A percentile compares a stretch with the other conserved stretches of the same genome.
These are phyloP conservation scores for Mortierella sp. DNA, from an alignment of 371 early-diverging fungal species.

Conservation along the genomic window DNA sequence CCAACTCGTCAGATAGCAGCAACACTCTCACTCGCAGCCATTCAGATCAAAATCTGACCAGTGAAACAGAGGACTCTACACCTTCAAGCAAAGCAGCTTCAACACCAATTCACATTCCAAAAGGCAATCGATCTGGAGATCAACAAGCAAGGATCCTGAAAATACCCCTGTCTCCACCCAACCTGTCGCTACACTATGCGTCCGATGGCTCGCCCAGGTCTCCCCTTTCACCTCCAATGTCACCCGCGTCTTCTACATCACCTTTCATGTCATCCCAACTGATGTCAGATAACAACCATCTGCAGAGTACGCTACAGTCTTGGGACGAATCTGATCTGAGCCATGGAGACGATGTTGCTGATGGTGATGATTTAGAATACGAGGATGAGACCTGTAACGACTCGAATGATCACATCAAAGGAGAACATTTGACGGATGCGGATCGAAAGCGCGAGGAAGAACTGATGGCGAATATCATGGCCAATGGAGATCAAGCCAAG, in stretches of 20 bases:
- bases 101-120: constrained; percentile 5
- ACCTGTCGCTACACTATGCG: constrained; percentile 19
- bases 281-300: constrained; percentile 16
- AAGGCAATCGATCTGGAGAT: background rate
- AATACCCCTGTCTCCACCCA: constrained; percentile 38
- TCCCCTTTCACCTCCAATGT: constrained; percentile 25
- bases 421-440: constrained; percentile 34
- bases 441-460: constrained; percentile 45
- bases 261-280: constrained; percentile 10
- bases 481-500: constrained; percentile 37
- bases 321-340: constrained; percentile 29
- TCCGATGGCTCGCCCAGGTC: constrained; percentile 9
- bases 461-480: constrained; percentile 47
- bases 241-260: constrained; percentile 20
- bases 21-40: too few species aligned
- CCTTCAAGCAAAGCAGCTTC: background rate
- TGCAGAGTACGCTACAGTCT: constrained; percentile 1
- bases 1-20: constrained; percentile 2
- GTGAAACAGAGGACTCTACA: background rate
- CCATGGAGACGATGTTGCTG: constrained; percentile 8
- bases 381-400: constrained; percentile 5
- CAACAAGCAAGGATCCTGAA: constrained; percentile 18
- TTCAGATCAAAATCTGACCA: constrained; percentile 14
- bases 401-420: constrained; percentile 18
- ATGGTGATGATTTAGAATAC: constrained; percentile 17